Percentiles rank a stretch among this genome's conserved stretches.
These are phyloP conservation scores for Eucalyptus cladocalyx DNA, from an alignment of 345 rosid genomes.

Conservation along the genomic window DNA sequence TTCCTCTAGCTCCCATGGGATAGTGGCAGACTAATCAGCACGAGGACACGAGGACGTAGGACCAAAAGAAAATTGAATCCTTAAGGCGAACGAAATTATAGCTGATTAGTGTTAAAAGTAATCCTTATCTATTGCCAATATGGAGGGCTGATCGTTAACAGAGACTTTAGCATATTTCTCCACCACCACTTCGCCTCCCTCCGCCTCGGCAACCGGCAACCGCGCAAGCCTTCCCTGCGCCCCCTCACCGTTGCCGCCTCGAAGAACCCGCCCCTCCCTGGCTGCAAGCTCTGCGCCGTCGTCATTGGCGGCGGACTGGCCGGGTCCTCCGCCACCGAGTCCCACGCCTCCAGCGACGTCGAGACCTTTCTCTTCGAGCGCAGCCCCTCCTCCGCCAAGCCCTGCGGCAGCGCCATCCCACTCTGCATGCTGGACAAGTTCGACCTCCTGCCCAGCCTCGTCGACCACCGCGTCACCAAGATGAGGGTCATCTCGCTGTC, in stretches of 20 bases:
- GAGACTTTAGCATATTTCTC: not conserved
- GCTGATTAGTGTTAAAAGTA: too few species aligned
- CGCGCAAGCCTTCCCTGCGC: not conserved
- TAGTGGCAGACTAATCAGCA: too few species aligned
- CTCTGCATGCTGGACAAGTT: constrained; percentile 63
- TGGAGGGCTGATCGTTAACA: too few species aligned
- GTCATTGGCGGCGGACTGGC: constrained; percentile 55
- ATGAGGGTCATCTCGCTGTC: constrained; percentile 66
- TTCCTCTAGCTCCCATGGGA: too few species aligned
- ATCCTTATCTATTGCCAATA: too few species aligned
- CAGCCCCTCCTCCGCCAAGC: constrained; percentile 38
- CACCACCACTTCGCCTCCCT: not conserved
- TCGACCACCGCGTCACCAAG: constrained; percentile 52
- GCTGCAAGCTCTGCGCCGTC: constrained; percentile 37
- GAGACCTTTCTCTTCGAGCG: constrained; percentile 64
- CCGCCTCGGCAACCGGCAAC: not conserved
- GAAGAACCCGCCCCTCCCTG: constrained; percentile 3
- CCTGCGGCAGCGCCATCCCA: constrained; percentile 72
- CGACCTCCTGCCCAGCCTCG: constrained; percentile 37
- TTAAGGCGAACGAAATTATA: too few species aligned
- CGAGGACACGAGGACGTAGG: too few species aligned
- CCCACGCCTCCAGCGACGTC: constrained; percentile 36
- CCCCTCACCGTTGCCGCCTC: constrained; percentile 5
- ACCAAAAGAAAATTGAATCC: too few species aligned
- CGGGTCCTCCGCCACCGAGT: constrained; percentile 52